Evolutionary conservation across 2,329 filamentous ascomycete species (phyloP).

Genomic region (Fusarium coffeatum): DNA sequence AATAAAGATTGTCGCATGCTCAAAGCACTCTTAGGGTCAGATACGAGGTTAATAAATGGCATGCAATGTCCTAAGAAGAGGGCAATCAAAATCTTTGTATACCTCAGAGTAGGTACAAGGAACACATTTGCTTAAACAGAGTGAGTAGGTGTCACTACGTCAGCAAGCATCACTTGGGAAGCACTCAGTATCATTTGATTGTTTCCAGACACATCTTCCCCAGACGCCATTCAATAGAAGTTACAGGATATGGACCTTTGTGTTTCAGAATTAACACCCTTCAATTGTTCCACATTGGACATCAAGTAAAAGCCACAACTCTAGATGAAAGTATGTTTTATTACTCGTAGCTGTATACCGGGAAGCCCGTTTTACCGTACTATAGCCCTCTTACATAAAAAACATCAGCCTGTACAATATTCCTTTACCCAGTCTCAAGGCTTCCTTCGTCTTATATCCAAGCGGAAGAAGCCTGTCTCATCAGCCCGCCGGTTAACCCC

Average conservation of each 20-base stretch:
- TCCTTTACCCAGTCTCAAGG: background rate
- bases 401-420: background rate
- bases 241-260: background rate
- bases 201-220: no score
- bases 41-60: background rate
- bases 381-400: background rate
- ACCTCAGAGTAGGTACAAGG: background rate
- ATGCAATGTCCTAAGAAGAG: no score
- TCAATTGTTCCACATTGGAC: background rate
- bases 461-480: slow-evolving; percentile 8
- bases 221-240: background rate
- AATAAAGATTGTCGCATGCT: background rate
- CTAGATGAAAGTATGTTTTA: background rate
- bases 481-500: slow-evolving; percentile 17
- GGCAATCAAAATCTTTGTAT: no score
- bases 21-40: background rate
- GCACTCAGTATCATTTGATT: no score
- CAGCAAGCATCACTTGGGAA: background rate
- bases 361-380: background rate
- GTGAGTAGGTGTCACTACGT: background rate
- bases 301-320: background rate
- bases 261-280: background rate
- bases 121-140: background rate
- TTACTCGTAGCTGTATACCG: background rate
- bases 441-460: background rate